A percentile compares a stretch with the other conserved stretches of the same genome.
These are phyloP conservation scores for Backusella westeae DNA, from an alignment of 192 early-diverging fungal genomes.

Conservation along the genomic window DNA sequence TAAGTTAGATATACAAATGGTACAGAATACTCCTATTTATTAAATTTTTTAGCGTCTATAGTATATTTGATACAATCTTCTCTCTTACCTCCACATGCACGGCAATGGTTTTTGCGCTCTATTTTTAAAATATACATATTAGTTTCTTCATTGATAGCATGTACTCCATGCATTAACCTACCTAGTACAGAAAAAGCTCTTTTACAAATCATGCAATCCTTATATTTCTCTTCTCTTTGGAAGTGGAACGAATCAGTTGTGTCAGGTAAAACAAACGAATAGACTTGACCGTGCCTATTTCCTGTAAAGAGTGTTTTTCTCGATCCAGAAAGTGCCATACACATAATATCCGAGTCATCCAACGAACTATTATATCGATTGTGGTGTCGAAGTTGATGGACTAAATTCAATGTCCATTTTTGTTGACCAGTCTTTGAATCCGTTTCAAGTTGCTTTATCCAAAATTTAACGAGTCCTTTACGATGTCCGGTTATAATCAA, in stretches of 20 bases:
- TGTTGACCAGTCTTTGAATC: conserved; percentile 25
- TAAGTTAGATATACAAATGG: conserved; percentile 9
- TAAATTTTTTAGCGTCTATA: neutral
- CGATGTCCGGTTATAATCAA: conserved; percentile 58
- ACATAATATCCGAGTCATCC: conserved; percentile 38
- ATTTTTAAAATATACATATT: neutral
- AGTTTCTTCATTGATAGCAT: neutral
- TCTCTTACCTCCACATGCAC: conserved; percentile 48
- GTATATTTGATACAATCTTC: neutral
- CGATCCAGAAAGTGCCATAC: conserved; percentile 37
- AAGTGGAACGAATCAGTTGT: conserved; percentile 46
- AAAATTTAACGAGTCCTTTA: conserved; percentile 50
- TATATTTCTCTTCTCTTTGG: conserved; percentile 43
- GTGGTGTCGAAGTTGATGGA: conserved; percentile 39
- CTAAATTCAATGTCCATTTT: conserved; percentile 34
- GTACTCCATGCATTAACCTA: neutral
- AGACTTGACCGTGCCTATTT: conserved; percentile 46
- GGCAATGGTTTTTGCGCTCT: conserved; percentile 54
- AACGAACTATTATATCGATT: conserved; percentile 33
- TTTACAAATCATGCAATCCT: conserved; percentile 52
- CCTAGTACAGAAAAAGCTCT: conserved; percentile 51
- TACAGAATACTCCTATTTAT: conserved; percentile 18
- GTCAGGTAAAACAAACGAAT: conserved; percentile 53
- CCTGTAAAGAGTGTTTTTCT: conserved; percentile 48
- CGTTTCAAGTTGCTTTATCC: conserved; percentile 20